Evolutionary conservation across 2,329 filamentous ascomycete genomes (phyloP).

Genomic region (Arthrobotrys sinensis): DNA sequence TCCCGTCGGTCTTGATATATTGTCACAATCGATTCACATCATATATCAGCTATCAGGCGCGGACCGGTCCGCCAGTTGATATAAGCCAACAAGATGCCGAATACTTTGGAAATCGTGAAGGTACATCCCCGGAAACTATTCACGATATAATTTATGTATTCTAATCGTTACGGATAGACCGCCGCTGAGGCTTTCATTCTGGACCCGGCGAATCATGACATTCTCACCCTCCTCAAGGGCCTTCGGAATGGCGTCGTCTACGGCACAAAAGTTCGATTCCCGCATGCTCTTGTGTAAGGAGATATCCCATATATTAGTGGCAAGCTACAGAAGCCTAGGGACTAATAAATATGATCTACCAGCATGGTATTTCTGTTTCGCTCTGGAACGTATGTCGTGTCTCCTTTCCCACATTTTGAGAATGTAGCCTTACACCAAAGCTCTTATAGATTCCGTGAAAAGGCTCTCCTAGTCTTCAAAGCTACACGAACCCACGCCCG

Average conservation of each 20-base stretch:
- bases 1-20: not conserved
- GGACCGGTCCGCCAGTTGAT: conserved; percentile 5
- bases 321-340: not conserved
- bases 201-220: conserved; percentile 86
- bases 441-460: conserved; percentile 75
- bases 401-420: conserved; percentile 32
- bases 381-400: conserved; percentile 80
- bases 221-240: conserved; percentile 88
- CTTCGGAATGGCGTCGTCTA: conserved; percentile 98
- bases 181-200: conserved; percentile 82
- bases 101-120: conserved; percentile 42
- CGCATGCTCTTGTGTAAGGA: conserved; percentile 88
- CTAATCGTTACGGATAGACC: conserved; percentile 70
- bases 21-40: not conserved
- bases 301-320: not conserved
- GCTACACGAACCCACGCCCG: conserved; percentile 91
- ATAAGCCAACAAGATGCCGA: conserved; percentile 30
- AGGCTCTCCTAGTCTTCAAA: conserved; percentile 81
- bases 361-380: conserved; percentile 98
- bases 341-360: conserved; percentile 33
- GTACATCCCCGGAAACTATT: not conserved
- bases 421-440: not conserved
- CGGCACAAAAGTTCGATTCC: conserved; percentile 96
- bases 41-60: not conserved
- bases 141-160: not conserved